Percentiles rank a stretch among this genome's conserved stretches.
Conservation (phyloP, 495 filamentous ascomycete species). For the Physcia stellaris region DNA sequence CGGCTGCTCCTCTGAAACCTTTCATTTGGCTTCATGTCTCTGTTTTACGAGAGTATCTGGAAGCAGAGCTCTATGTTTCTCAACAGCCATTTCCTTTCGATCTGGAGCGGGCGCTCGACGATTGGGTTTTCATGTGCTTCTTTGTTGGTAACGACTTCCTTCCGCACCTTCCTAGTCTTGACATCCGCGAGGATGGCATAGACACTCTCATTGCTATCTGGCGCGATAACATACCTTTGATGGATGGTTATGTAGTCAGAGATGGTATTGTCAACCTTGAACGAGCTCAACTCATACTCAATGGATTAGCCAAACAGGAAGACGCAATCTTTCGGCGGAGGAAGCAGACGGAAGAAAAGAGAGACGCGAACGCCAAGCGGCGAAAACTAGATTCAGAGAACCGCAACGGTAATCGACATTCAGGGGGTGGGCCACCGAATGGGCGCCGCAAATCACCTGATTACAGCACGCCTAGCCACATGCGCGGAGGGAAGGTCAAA, state of each 20-base stretch:
- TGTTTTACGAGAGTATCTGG: slow-evolving; percentile 84
- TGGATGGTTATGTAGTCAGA: slow-evolving; percentile 91
- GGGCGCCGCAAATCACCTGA: slow-evolving; percentile 30
- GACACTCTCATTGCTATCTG: slow-evolving; percentile 92
- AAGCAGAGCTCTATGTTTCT: slow-evolving; percentile 72
- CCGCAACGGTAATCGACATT: slow-evolving; percentile 32
- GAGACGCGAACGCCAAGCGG: slow-evolving; percentile 62
- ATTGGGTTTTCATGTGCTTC: slow-evolving; percentile 99
- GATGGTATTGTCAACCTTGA: slow-evolving; percentile 85
- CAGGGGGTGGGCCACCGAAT: slow-evolving; percentile 1
- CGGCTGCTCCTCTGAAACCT: slow-evolving; percentile 56
- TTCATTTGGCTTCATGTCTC: slow-evolving; percentile 98
- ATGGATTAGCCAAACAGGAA: slow-evolving; percentile 86
- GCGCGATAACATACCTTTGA: slow-evolving; percentile 78
- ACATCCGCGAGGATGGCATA: slow-evolving; percentile 94
- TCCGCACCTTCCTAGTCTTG: slow-evolving; percentile 87
- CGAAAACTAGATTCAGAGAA: slow-evolving; percentile 55
- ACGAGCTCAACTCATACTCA: slow-evolving; percentile 75
- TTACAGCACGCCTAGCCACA: slow-evolving; percentile 22
- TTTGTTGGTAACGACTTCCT: slow-evolving; percentile 99
- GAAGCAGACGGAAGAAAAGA: slow-evolving; percentile 67
- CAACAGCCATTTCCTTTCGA: slow-evolving; percentile 71
- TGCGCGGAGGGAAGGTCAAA: slow-evolving; percentile 19
- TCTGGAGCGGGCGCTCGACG: slow-evolving; percentile 90
- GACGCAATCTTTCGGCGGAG: slow-evolving; percentile 84